These are phyloP conservation scores for Trypethelium eluteriae DNA, from an alignment of 495 filamentous ascomycete genomes.

Conservation along the genomic window DNA sequence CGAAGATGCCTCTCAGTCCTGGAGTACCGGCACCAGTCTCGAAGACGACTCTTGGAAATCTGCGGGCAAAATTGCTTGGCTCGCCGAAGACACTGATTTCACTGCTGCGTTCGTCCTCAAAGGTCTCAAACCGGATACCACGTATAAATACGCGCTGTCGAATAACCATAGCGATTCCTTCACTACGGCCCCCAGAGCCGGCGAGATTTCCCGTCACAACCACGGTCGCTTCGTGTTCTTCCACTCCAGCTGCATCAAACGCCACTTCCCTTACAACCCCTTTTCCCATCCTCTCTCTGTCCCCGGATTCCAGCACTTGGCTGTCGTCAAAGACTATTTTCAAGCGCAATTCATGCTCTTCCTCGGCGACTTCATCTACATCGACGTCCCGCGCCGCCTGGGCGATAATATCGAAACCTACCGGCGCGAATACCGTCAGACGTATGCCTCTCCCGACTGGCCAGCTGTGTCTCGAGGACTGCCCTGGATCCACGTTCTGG, in stretches of 20 bases:
- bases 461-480: conserved; percentile 56
- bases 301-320: conserved; percentile 63
- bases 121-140: conserved; percentile 51
- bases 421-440: conserved; percentile 81
- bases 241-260: conserved; percentile 84
- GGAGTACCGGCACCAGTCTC: conserved; percentile 38
- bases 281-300: conserved; percentile 73
- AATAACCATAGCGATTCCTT: conserved; percentile 75
- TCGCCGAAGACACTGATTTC: conserved; percentile 72
- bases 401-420: conserved; percentile 67
- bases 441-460: conserved; percentile 93
- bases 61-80: conserved; percentile 53
- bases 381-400: conserved; percentile 77
- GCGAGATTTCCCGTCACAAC: conserved; percentile 47
- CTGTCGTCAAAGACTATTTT: conserved; percentile 53
- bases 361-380: conserved; percentile 97
- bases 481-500: conserved; percentile 91
- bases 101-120: conserved; percentile 56
- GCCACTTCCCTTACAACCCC: conserved; percentile 79
- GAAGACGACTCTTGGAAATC: conserved; percentile 55
- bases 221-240: conserved; percentile 66
- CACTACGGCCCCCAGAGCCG: conserved; percentile 60
- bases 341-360: conserved; percentile 89
- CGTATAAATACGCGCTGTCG: conserved; percentile 74
- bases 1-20: conserved; percentile 21